These are phyloP conservation scores for Neonothopanus nambi DNA, from an alignment of 1,284 basidiomycete species.

Conservation along the genomic window DNA sequence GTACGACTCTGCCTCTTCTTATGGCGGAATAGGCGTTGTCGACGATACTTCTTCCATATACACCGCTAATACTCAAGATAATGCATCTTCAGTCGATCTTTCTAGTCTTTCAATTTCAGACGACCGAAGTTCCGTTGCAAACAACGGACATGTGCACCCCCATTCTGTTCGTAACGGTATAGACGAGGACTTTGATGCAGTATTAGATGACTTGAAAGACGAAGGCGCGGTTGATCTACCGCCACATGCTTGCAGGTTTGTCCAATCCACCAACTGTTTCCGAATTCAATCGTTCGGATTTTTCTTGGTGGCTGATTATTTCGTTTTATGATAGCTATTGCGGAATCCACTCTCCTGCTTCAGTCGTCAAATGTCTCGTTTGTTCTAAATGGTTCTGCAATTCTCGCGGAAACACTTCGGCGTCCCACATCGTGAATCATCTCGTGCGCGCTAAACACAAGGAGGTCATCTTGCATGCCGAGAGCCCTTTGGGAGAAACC, in stretches of 20 bases:
- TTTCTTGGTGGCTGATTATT: constrained; percentile 19
- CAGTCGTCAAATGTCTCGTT: constrained; percentile 94
- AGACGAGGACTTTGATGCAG: constrained; percentile 85
- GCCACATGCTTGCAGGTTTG: constrained; percentile 91
- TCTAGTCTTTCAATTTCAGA: constrained; percentile 67
- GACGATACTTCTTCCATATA: constrained; percentile 88
- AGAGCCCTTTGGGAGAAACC: constrained; percentile 95
- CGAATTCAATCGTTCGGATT: no score
- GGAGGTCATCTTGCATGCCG: constrained; percentile 95
- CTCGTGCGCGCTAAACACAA: constrained; percentile 99
- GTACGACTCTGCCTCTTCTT: constrained; percentile 75
- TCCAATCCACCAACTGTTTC: constrained; percentile 15
- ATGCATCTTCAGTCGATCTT: constrained; percentile 57
- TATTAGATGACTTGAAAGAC: constrained; percentile 85
- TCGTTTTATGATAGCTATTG: constrained; percentile 72
- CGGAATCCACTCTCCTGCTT: constrained; percentile 97
- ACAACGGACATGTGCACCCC: constrained; percentile 40
- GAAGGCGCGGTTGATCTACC: constrained; percentile 83
- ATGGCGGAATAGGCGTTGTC: constrained; percentile 70
- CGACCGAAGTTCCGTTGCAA: constrained; percentile 37
- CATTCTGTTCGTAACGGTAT: constrained; percentile 41
- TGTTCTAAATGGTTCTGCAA: constrained; percentile 99
- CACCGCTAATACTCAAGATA: constrained; percentile 66
- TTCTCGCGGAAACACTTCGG: constrained; percentile 96
- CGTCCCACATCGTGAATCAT: constrained; percentile 99